Evolutionary conservation across 345 rosid species (phyloP).

Genomic region (Eucalyptus brandiana): DNA sequence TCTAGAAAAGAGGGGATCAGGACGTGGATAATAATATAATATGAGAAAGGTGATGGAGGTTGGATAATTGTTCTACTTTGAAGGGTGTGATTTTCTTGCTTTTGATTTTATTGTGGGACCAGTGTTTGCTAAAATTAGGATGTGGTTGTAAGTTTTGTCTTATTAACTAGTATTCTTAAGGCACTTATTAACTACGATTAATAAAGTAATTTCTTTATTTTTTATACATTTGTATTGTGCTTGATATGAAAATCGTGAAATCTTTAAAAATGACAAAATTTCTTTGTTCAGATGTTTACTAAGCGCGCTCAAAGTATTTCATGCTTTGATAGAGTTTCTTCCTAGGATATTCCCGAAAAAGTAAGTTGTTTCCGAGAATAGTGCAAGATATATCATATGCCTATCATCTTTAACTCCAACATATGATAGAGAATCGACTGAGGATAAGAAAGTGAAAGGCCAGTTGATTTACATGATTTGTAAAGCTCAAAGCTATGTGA

Average conservation of each 20-base stretch:
- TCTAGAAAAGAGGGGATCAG: neutral
- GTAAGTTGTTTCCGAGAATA: fast-evolving
- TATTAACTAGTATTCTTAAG: neutral
- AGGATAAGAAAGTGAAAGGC: neutral
- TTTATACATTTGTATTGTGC: neutral
- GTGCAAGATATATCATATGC: neutral
- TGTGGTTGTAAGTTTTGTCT: fast-evolving
- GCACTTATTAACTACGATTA: fast-evolving
- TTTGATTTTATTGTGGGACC: neutral
- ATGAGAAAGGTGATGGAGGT: neutral
- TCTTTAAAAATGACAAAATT: neutral
- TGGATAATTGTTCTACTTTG: neutral
- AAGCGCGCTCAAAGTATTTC: neutral
- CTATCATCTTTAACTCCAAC: neutral
- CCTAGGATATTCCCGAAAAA: neutral
- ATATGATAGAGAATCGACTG: neutral
- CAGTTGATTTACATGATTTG: neutral
- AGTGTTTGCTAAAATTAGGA: neutral
- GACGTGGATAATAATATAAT: neutral
- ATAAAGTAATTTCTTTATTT: neutral
- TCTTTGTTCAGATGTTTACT: neutral
- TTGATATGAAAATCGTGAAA: fast-evolving
- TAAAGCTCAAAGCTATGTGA: too few species aligned
- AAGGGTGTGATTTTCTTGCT: neutral
- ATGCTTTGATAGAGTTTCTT: neutral